Evolutionary conservation across 495 filamentous ascomycete genomes (phyloP), one percentile per base, ranked within the genome.

Genomic region (Talaromyces stipitatus): DNA sequence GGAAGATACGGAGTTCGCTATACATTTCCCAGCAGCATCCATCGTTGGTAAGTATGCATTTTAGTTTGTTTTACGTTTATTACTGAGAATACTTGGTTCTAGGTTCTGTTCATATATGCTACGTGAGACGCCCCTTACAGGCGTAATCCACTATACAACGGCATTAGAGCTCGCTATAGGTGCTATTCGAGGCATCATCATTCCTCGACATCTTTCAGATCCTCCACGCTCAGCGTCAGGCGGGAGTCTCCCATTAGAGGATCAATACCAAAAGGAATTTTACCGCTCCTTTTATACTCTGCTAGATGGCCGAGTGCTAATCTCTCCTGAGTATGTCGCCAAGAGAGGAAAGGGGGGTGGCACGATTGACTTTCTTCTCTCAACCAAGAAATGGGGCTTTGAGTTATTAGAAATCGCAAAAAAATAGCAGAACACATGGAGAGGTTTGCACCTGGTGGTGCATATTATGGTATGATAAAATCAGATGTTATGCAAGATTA

Each of bases 211-310:
- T 23, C 41, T 46, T 46, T 46, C 22, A 3, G 41, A 46, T 46
- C 41, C 41, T 46, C 41, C 22, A 4, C 41, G 41, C 4, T 46
- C 41, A 23, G 3, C 11, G 11, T 16, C 41, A 46, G 4, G 41
- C 22, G 41, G 11, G 22, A 46, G 16, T 46, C 11, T 46, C 3
- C 41, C 41, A 46, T 46, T 46, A 11, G 41, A 46, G 22, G 22
- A 46, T 46, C 41, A 46, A 46, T 46, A 46, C 22, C 41, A 46
- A 46, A 46, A 46, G 22, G 41, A 46, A 46, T 46, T 46, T 46
- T 46, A 46, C 41, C 41, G 41, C 41, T 46, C 41, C 41, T 46
- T 46, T 46, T 46, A 46, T 46, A 46, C 41, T 46, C 41, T 46
- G 41, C 4, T 46, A 23, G 41, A 46, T 46, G 41, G 41, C 22